These are phyloP conservation scores for Globisporangium acanthophoron DNA, from an alignment of 352 stramenopile species.

Conservation along the genomic window DNA sequence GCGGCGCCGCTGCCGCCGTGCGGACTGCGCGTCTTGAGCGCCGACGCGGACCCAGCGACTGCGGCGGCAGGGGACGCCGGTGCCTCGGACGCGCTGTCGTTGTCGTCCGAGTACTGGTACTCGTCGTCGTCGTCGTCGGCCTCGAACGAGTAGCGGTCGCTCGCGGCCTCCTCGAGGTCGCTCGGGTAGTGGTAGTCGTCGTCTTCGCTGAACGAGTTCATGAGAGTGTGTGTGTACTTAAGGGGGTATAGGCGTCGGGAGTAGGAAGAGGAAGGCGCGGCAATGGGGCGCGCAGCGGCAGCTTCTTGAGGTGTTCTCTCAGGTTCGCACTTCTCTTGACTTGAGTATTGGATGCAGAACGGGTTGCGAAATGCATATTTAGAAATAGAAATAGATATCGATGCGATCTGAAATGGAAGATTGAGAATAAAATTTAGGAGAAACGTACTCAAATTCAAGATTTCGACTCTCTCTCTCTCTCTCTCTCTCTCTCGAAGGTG, in stretches of 20 bases:
- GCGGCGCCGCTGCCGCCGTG: constrained; percentile 26
- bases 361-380: too few relatives aligned
- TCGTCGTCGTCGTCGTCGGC: constrained; percentile 35
- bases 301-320: too few relatives aligned
- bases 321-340: too few relatives aligned
- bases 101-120: constrained; percentile 67
- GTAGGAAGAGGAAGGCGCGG: not conserved
- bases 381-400: too few relatives aligned
- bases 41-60: constrained; percentile 6
- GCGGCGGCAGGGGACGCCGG: constrained; percentile 20
- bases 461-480: too few relatives aligned
- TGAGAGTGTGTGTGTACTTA: not conserved
- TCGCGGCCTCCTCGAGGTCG: constrained; percentile 50
- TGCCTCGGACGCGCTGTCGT: constrained; percentile 8
- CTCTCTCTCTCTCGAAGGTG: too few relatives aligned
- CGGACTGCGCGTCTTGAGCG: constrained; percentile 25
- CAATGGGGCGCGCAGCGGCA: too few relatives aligned
- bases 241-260: not conserved
- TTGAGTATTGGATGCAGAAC: too few relatives aligned
- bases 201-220: constrained; percentile 23
- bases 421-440: too few relatives aligned
- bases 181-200: constrained; percentile 78
- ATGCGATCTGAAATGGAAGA: too few relatives aligned
- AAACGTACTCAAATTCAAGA: too few relatives aligned
- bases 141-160: constrained; percentile 15